Evolutionary conservation across 371 early-diverging fungal genomes (phyloP), one percentile per base, ranked within the genome.

Genomic region (Capniomyces stellatus): DNA sequence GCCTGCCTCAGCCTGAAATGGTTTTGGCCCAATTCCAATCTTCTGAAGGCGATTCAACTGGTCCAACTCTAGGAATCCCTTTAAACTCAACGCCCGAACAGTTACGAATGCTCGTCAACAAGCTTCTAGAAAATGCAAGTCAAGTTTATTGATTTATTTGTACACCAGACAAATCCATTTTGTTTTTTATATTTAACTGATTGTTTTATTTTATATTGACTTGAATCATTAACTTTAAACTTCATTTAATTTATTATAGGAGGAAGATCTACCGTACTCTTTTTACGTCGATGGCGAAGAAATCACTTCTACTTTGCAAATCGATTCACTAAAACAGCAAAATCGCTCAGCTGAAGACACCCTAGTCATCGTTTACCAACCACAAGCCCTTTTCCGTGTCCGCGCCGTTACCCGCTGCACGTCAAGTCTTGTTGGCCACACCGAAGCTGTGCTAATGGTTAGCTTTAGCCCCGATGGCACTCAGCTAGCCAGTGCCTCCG

Each of bases 381-480:
- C n/a, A n/a, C n/a, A n/a, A n/a, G n/a, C n/a, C n/a, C n/a, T n/a
- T n/a, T n/a, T n/a, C n/a, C n/a, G n/a, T n/a, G n/a, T n/a, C n/a
- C n/a, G n/a, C n/a, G n/a, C n/a, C n/a, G n/a, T n/a, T n/a, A n/a
- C n/a, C n/a, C n/a, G n/a, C n/a, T n/a, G n/a, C 69, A 77, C 87
- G 19, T 78, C 90, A 4, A 83, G 87, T 0, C 66, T 96, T 52
- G 66, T 82, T 0, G 89, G 95, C 1, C 96, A 98, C 62, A 88
- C 89, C 2, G 97, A 96, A 55, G 90, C 96, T 0, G 81, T 98
- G 19, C 72, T 94, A 18, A 77, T 79, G 6, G 83, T 86, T 28
- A 72, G 79, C 10, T 95, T 98, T 56, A 84, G 83, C 58, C 92
- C 98, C n/a, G 88, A 92, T 60, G 94, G 96, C 3, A 62, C 71